Conservation (phyloP, 441 rosid species). For the Bocquillonia castaneifolia region DNA sequence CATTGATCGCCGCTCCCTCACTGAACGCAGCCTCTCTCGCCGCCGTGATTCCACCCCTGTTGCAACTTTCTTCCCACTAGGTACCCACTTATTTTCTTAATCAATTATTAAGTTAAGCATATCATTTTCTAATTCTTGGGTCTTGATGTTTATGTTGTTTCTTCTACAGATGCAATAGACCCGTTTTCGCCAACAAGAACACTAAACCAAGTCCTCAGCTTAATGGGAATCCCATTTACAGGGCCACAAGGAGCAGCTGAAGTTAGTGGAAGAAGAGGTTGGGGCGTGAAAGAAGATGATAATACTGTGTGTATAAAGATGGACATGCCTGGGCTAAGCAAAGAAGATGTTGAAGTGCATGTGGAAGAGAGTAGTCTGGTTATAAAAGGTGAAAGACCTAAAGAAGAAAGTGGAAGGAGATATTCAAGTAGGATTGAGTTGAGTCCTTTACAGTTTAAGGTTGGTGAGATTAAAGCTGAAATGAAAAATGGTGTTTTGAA, state of each 20-base stretch:
- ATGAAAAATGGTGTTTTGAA: conserved; percentile 58
- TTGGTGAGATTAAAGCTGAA: conserved; percentile 33
- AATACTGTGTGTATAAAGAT: conserved; percentile 36
- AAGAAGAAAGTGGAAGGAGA: conserved; percentile 28
- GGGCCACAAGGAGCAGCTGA: conserved; percentile 26
- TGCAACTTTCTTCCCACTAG: conserved; percentile 16
- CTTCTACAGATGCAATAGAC: conserved; percentile 43
- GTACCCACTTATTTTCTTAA: not conserved
- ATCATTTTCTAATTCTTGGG: not conserved
- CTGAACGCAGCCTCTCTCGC: conserved; percentile 4
- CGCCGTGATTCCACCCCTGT: conserved; percentile 6
- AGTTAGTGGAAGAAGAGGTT: conserved; percentile 42
- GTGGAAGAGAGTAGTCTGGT: conserved; percentile 35
- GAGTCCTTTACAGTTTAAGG: conserved; percentile 7
- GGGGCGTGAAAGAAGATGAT: conserved; percentile 57
- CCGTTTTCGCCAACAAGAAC: conserved; percentile 56
- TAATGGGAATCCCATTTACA: conserved; percentile 47
- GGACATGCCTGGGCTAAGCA: conserved; percentile 61
- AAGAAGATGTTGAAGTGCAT: conserved; percentile 36
- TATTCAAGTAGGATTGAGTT: conserved; percentile 36
- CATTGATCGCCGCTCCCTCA: not conserved
- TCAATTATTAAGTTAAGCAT: not conserved
- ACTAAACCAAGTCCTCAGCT: conserved; percentile 49
- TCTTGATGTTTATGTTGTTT: too few relatives aligned
- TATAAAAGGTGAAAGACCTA: conserved; percentile 36